Evolutionary conservation across 352 stramenopile genomes (phyloP), one percentile per base, ranked within the genome.

Genomic region (Phytophthora brassicae): DNA sequence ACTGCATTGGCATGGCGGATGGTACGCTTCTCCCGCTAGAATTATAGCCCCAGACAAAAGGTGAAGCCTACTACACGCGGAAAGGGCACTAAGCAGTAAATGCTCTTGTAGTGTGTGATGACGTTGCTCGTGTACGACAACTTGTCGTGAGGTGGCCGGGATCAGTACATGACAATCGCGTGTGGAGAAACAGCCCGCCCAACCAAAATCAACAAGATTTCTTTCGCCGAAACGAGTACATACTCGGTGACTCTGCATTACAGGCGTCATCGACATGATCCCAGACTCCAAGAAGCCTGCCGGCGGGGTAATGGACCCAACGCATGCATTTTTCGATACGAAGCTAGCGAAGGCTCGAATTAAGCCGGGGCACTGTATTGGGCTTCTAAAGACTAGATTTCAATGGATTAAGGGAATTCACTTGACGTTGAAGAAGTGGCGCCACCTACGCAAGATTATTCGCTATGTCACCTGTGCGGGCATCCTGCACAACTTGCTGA

Each of bases 181-280:
- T 38, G 31, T 13, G 31, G 16, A 13, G 31, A 33, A 57, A 48
- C 24, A 48, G 36, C 24, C 22, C 50, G 39, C 19, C 35, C 47
- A 19, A 14, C 23, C 22, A 38, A 38, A 38, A 13, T 38, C 31
- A 38, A 38, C 14, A 38, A 17, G 14, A 4, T 17, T 17, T 29
- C 19, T 57, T 47, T 48, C n/a, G 16, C 31, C 14, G 17, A 5
- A 57, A 57, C 41, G 50, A 57, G 38, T 57, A 57, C 19, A 6
- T 57, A 28, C 50, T 57, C 11, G 50, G 36, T 12, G 50, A 57
- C 24, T 39, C 50, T 41, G 50, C 38, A 17, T 57, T 48, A 8
- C 50, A 57, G 24, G 22, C 24, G 9, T 57, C 50, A 4, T 3
- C 14, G 24, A 49, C 14, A 39, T 57, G n/a, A 48, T 57, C 6